Evolutionary conservation across 2,329 filamentous ascomycete species (phyloP).

Genomic region (Trichoderma arundinaceum): DNA sequence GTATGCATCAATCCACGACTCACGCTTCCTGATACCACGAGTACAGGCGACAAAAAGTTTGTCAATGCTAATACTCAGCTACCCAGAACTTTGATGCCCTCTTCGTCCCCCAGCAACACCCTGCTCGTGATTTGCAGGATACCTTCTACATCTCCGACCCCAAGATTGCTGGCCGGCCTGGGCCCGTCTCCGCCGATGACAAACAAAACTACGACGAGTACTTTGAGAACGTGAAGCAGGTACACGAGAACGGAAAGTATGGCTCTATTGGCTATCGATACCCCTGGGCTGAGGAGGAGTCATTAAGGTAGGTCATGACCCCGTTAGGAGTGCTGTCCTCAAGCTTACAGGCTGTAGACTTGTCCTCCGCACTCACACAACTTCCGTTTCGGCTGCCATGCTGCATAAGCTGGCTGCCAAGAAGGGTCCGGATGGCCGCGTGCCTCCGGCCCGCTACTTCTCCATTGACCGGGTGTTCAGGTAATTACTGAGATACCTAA

Average conservation of each 20-base stretch:
- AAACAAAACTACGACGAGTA: slow-evolving; percentile 79
- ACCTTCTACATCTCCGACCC: slow-evolving; percentile 99
- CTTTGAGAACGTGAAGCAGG: slow-evolving; percentile 83
- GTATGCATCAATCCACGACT: slow-evolving; percentile 11
- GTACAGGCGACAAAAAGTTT: no score
- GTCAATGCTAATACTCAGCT: not conserved
- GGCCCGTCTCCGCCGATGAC: slow-evolving; percentile 58
- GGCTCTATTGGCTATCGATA: slow-evolving; percentile 97
- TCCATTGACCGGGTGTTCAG: slow-evolving; percentile 98
- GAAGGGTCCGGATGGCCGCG: slow-evolving; percentile 72
- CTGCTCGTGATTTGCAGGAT: slow-evolving; percentile 94
- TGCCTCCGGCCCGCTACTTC: slow-evolving; percentile 85
- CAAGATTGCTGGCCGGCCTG: slow-evolving; percentile 71
- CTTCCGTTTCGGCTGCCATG: slow-evolving; percentile 87
- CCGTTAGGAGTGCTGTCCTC: no score
- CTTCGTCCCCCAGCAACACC: slow-evolving; percentile 96
- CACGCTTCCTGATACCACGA: not conserved
- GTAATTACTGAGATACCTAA: not conserved
- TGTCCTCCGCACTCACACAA: slow-evolving; percentile 95
- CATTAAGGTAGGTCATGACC: slow-evolving; percentile 57
- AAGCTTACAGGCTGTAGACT: slow-evolving; percentile 49
- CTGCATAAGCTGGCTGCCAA: slow-evolving; percentile 85
- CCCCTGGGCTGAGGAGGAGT: slow-evolving; percentile 88
- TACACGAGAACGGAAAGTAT: slow-evolving; percentile 90
- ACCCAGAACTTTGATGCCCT: slow-evolving; percentile 85